These are phyloP conservation scores for Sphagnum contortum DNA, from an alignment of 225 moss, liverwort and hornwort genomes.

Conservation along the genomic window DNA sequence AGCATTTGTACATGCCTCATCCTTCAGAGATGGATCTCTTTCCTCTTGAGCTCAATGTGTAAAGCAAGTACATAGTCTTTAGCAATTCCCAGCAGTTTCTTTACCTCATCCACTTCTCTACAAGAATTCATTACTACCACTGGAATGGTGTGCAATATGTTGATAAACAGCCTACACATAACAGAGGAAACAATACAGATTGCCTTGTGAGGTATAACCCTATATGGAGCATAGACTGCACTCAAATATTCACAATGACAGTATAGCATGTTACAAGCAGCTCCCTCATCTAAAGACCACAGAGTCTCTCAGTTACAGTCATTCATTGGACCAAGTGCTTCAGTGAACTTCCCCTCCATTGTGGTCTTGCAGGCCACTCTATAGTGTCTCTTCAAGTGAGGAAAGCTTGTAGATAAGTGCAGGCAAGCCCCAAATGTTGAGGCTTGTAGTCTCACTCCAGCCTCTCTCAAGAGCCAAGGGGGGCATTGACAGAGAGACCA, in stretches of 20 bases:
- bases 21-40: conserved; percentile 59
- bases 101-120: conserved; percentile 91
- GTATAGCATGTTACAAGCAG: no score
- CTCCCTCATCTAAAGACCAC: no score
- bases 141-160: conserved; percentile 76
- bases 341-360: conserved; percentile 70
- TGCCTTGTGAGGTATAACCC: no score
- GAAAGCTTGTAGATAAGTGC: conserved; percentile 70
- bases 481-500: conserved; percentile 59
- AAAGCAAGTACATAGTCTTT: conserved; percentile 82
- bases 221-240: no score
- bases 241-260: no score
- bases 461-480: conserved; percentile 75
- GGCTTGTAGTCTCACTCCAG: conserved; percentile 59
- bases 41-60: conserved; percentile 76
- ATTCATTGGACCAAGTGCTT: conserved; percentile 24
- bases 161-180: conserved; percentile 48
- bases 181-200: no score
- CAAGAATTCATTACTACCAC: conserved; percentile 82
- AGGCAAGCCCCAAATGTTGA: conserved; percentile 64
- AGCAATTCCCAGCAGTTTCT: conserved; percentile 85
- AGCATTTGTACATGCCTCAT: conserved; percentile 15
- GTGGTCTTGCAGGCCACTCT: conserved; percentile 65
- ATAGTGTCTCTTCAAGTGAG: conserved; percentile 67
- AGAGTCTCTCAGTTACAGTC: no score